Evolutionary conservation across 768 basidiomycete species (phyloP).

Genomic region (Trametes cubensis): DNA sequence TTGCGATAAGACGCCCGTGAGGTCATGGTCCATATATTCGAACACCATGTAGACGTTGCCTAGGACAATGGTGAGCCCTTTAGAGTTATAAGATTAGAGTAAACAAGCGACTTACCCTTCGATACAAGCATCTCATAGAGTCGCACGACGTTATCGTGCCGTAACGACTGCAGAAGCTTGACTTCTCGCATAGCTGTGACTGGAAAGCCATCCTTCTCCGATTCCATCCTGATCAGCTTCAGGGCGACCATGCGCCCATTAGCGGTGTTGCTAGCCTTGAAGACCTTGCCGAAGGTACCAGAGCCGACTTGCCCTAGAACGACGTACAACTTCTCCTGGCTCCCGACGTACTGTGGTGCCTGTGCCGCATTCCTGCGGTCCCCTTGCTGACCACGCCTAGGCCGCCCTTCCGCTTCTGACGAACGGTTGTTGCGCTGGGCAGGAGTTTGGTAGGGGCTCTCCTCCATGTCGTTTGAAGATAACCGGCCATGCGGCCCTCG

Average conservation of each 20-base stretch:
- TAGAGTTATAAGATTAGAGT: neutral
- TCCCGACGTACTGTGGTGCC: neutral
- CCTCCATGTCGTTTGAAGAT: constrained; percentile 16
- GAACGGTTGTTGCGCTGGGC: neutral
- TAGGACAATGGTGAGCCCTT: constrained; percentile 35
- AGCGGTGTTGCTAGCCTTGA: constrained; percentile 87
- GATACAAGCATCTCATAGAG: constrained; percentile 99
- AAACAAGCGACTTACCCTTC: constrained; percentile 60
- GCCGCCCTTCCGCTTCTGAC: neutral
- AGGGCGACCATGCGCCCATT: constrained; percentile 83
- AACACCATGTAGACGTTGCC: constrained; percentile 99
- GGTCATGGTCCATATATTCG: constrained; percentile 98
- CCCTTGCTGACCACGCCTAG: constrained; percentile 9
- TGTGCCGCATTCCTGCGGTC: constrained; percentile 10
- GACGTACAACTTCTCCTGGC: constrained; percentile 66
- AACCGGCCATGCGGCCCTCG: neutral
- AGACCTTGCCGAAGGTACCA: constrained; percentile 98
- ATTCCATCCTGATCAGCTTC: constrained; percentile 97
- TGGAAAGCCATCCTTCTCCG: constrained; percentile 96
- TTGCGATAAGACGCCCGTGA: constrained; percentile 93
- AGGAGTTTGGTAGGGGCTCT: constrained; percentile 1
- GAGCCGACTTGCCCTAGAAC: constrained; percentile 94
- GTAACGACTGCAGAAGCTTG: constrained; percentile 89
- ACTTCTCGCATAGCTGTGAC: constrained; percentile 99
- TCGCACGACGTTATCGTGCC: constrained; percentile 86